Base-by-base conservation (phyloP, 805 yeast genomes). In the Candida cerambycidarum region DNA sequence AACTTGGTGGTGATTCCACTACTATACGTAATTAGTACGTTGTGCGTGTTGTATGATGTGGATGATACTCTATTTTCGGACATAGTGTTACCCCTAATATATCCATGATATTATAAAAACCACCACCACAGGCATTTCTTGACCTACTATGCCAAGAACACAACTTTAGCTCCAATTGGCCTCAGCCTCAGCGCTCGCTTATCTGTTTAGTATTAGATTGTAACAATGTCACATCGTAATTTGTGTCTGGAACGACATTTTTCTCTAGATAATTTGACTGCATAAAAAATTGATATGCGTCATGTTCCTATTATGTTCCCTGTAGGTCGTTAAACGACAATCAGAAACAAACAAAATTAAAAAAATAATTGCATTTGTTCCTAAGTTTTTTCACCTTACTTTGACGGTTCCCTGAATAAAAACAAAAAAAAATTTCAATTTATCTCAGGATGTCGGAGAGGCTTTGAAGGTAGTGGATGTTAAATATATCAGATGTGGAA, bases 251-350 rank as follows among this genome's bases (percentile, higher is more conserved):
- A 7, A 25, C n/a, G 29, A 25, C 29, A 25, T 21, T 21, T 21
- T 21, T n/a, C 5, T 11, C n/a, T 7, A 11, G 11, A 25, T 7
- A 25, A 25, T 25, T 25, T 25, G n/a, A 25, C 29, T 25, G 29
- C 29, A 25, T 9, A 5, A 11, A 9, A 11, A 25, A 7, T 12
- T 9, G 29, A 25, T 9, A n/a, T 25, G 29, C 29, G 29, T 25
- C 29, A 25, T 25, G 29, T 25, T 25, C 29, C 29, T n/a, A n/a
- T 25, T n/a, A 25, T 25, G 29, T 25, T 25, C 29, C 29, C 29
- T 25, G 29, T 25, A 11, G 13, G 29, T 25, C 29, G 29, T 25
- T 25, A 11, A 25, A 25, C 29, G 29, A 25, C 29, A 25, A 21
- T 7, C 6, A 6, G 25, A 21, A 25, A 25, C 5, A 7, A 25